A percentile compares a stretch with the other conserved stretches of the same genome.
These are phyloP conservation scores for Cercospora janseana DNA, from an alignment of 2,329 filamentous ascomycete species.

Conservation along the genomic window DNA sequence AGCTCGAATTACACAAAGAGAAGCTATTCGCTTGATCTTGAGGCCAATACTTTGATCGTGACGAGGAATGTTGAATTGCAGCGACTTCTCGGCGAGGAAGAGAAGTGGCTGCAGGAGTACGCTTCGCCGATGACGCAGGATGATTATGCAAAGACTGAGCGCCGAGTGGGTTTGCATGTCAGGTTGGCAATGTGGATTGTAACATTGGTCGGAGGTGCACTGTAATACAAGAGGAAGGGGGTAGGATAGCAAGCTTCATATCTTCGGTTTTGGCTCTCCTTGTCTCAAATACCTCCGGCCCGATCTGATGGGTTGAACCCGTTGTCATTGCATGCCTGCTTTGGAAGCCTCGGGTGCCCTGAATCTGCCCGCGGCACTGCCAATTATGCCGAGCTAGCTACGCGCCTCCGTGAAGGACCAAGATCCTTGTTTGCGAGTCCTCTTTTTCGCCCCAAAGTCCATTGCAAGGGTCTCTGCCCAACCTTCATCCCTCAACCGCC, in stretches of 20 bases:
- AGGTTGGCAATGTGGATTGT: constrained; percentile 93
- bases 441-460: too few species aligned
- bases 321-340: too few species aligned
- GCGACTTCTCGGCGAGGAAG: constrained; percentile 71
- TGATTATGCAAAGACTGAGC: constrained; percentile 77
- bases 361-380: too few species aligned
- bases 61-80: constrained; percentile 74
- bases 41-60: constrained; percentile 82
- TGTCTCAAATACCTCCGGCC: too few species aligned
- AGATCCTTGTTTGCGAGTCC: too few species aligned
- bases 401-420: too few species aligned
- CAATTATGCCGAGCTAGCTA: too few species aligned
- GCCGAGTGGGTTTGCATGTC: constrained; percentile 81
- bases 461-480: too few species aligned
- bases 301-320: too few species aligned
- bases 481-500: neutral
- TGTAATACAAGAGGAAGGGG: constrained; percentile 55
- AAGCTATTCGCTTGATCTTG: constrained; percentile 87
- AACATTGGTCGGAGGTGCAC: constrained; percentile 76
- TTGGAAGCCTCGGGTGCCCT: too few species aligned
- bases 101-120: constrained; percentile 74
- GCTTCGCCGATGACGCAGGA: constrained; percentile 67
- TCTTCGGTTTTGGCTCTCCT: neutral
- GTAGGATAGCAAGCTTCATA: neutral
- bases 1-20: constrained; percentile 95